Evolutionary conservation across 2,329 filamentous ascomycete genomes (phyloP).

Genomic region (Akanthomyces dipterigenus): DNA sequence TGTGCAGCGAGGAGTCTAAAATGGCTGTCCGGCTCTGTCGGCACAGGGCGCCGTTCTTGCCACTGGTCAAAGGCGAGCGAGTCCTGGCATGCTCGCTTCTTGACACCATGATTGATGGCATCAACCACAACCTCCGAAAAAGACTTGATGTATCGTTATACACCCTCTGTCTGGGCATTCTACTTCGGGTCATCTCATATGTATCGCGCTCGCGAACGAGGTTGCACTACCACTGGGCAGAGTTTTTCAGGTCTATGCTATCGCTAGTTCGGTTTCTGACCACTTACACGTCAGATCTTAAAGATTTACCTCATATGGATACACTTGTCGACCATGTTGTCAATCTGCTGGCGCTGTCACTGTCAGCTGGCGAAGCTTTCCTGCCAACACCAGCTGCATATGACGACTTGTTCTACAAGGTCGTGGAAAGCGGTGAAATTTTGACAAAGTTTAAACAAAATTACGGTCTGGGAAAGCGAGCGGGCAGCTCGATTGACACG

Average conservation of each 20-base stretch:
- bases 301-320: constrained; percentile 60
- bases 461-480: constrained; percentile 54
- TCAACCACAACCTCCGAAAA: constrained; percentile 88
- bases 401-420: constrained; percentile 97
- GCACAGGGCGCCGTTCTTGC: constrained; percentile 80
- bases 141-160: constrained; percentile 82
- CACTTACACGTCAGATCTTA: constrained; percentile 75
- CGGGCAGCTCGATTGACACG: constrained; percentile 71
- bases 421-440: constrained; percentile 84
- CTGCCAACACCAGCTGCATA: constrained; percentile 81
- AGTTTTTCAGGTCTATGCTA: constrained; percentile 84
- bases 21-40: constrained; percentile 75
- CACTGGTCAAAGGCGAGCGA: constrained; percentile 64
- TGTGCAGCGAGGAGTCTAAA: constrained; percentile 75
- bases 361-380: constrained; percentile 85
- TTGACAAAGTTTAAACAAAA: constrained; percentile 75
- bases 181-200: constrained; percentile 77
- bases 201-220: constrained; percentile 77
- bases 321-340: constrained; percentile 70
- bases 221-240: constrained; percentile 86
- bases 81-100: constrained; percentile 69
- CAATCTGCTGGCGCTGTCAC: constrained; percentile 73
- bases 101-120: constrained; percentile 81
- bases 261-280: constrained; percentile 85
- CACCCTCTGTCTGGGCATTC: constrained; percentile 70